Conservation (phyloP, 2,329 filamentous ascomycete species). For the Fusarium vanettenii region DNA sequence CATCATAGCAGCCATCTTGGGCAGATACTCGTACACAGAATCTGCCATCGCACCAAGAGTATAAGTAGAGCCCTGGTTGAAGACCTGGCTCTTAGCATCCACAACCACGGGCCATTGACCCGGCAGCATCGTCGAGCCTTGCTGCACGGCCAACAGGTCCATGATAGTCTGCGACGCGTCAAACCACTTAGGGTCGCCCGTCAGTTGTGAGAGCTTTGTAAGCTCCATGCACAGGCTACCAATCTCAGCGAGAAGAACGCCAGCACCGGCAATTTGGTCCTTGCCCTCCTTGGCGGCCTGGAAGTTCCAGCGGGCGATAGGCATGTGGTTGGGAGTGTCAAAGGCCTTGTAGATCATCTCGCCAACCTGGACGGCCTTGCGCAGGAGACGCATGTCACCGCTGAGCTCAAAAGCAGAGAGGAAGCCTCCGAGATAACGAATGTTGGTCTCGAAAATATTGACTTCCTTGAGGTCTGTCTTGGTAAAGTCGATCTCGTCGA, state of each 20-base stretch:
- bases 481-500: slow-evolving; percentile 71
- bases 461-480: slow-evolving; percentile 60
- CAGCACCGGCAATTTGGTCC: slow-evolving; percentile 45
- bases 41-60: slow-evolving; percentile 63
- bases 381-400: slow-evolving; percentile 64
- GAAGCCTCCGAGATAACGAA: slow-evolving; percentile 77
- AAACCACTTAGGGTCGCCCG: slow-evolving; percentile 78
- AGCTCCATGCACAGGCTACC: slow-evolving; percentile 80
- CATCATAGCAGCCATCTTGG: slow-evolving; percentile 83
- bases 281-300: slow-evolving; percentile 47
- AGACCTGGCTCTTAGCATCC: slow-evolving; percentile 38
- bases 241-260: slow-evolving; percentile 58
- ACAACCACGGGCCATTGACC: slow-evolving; percentile 74
- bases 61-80: slow-evolving; percentile 50
- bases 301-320: slow-evolving; percentile 62
- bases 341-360: slow-evolving; percentile 74
- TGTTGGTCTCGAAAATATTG: slow-evolving; percentile 78
- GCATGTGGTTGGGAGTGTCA: slow-evolving; percentile 76
- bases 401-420: slow-evolving; percentile 78
- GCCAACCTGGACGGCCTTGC: slow-evolving; percentile 72
- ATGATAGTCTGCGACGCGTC: slow-evolving; percentile 77
- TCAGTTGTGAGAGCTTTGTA: slow-evolving; percentile 78
- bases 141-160: slow-evolving; percentile 71
- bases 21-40: slow-evolving; percentile 82
- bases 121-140: slow-evolving; percentile 74